Evolutionary conservation across 345 rosid species (phyloP).

Genomic region (Dipteronia dyeriana): DNA sequence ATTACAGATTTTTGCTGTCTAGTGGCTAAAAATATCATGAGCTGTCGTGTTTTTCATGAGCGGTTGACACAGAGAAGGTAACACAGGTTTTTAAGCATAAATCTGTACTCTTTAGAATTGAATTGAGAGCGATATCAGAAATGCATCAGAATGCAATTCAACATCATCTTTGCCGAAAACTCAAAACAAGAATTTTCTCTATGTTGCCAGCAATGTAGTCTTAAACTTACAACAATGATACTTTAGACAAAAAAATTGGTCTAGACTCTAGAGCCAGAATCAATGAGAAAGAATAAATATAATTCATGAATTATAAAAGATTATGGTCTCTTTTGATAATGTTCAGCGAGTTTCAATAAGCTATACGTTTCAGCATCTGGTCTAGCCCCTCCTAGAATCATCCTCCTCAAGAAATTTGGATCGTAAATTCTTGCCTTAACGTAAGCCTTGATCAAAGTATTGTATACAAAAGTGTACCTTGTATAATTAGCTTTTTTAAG

Average conservation of each 20-base stretch:
- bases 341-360: constrained; percentile 76
- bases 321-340: constrained; percentile 33
- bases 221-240: constrained; percentile 6
- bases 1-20: neutral
- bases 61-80: neutral
- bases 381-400: constrained; percentile 87
- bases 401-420: constrained; percentile 79
- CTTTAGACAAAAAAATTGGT: neutral
- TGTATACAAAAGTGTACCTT: constrained; percentile 76
- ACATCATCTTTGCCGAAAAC: neutral
- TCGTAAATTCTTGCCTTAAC: constrained; percentile 69
- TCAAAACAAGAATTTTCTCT: neutral
- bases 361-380: constrained; percentile 95
- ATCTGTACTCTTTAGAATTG: neutral
- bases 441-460: constrained; percentile 77
- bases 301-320: constrained; percentile 6
- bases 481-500: constrained; percentile 62
- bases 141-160: neutral
- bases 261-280: neutral
- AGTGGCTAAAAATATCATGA: neutral
- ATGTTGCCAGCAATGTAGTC: neutral
- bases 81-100: neutral
- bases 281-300: constrained; percentile 9
- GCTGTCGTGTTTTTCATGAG: neutral
- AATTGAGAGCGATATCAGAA: neutral